Conservation (phyloP, 2,329 filamentous ascomycete species). For the Rutstroemia sp. region DNA sequence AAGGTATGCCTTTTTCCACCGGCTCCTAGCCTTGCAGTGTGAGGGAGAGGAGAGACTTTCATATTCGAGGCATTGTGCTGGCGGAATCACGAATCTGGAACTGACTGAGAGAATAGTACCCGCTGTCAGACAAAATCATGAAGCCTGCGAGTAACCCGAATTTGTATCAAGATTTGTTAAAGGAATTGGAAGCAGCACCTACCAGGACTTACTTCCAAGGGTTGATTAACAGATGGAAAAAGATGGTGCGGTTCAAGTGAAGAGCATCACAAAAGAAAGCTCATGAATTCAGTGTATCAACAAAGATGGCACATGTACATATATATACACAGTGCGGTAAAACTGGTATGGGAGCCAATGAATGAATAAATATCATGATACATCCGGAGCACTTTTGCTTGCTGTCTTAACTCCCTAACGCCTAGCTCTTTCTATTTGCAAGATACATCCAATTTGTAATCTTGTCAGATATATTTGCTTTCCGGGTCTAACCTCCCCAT, state of each 20-base stretch:
- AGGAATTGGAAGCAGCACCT: conserved; percentile 57
- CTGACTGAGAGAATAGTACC: conserved; percentile 33
- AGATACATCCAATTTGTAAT: background rate
- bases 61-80: too few relatives aligned
- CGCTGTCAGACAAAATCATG: conserved; percentile 43
- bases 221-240: conserved; percentile 46
- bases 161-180: conserved; percentile 48
- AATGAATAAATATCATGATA: background rate
- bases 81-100: background rate
- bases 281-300: background rate
- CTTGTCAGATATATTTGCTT: conserved; percentile 58
- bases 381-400: background rate
- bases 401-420: background rate
- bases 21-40: background rate
- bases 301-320: background rate
- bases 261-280: background rate
- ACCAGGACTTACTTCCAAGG: conserved; percentile 46
- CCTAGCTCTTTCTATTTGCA: background rate
- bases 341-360: background rate
- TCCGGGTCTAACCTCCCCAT: conserved; percentile 77
- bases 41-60: background rate
- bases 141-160: conserved; percentile 57
- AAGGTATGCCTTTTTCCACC: conserved; percentile 33
- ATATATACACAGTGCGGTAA: background rate
- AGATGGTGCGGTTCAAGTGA: conserved; percentile 50